Conservation (phyloP, 2,329 filamentous ascomycete species). For the Aplosporella prunicola region DNA sequence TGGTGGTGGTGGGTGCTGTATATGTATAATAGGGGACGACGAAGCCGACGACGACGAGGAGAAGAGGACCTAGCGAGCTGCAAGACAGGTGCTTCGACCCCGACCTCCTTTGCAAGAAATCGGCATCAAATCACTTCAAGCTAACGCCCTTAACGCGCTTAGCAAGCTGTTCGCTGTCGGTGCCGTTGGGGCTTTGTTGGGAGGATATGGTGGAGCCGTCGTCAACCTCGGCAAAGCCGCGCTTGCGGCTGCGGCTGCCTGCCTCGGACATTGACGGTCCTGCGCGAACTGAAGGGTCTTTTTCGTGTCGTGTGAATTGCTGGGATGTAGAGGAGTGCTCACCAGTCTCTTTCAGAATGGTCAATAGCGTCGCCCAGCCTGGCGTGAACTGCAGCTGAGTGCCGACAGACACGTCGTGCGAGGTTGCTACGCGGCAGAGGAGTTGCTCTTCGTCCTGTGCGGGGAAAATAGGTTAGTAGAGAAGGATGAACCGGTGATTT, state of each 20-base stretch:
- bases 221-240: too few species aligned
- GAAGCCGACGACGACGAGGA: too few species aligned
- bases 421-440: conserved; percentile 73
- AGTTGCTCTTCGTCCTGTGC: conserved; percentile 87
- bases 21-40: too few species aligned
- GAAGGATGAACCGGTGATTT: not conserved
- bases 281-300: too few species aligned
- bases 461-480: conserved; percentile 14
- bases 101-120: too few species aligned
- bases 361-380: conserved; percentile 89
- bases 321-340: conserved; percentile 78
- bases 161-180: conserved; percentile 52
- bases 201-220: conserved; percentile 15
- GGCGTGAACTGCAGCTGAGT: conserved; percentile 76
- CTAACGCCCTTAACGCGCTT: conserved; percentile 56
- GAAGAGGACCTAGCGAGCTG: too few species aligned
- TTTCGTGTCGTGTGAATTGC: conserved; percentile 19
- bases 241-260: too few species aligned
- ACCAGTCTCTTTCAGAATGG: conserved; percentile 84
- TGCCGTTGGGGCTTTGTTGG: conserved; percentile 24
- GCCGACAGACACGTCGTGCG: conserved; percentile 70
- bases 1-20: too few species aligned
- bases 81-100: too few species aligned
- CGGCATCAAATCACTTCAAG: conserved; percentile 32
- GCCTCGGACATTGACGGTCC: conserved; percentile 17